Conservation (phyloP, 192 early-diverging fungal species). For the Podila epigama region DNA sequence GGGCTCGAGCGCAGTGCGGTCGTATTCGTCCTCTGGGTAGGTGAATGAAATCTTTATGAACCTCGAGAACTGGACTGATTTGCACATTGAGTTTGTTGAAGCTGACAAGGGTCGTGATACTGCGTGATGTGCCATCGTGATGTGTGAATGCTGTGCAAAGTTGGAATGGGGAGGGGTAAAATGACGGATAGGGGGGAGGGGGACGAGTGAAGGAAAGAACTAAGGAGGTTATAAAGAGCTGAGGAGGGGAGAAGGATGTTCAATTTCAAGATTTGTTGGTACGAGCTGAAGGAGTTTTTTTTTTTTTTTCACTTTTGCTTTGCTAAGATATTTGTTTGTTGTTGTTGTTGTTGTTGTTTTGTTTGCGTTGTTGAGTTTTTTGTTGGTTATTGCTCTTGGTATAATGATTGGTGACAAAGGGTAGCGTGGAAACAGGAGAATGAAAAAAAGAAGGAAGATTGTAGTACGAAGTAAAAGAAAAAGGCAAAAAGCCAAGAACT, state of each 20-base stretch:
- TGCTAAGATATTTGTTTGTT: background rate
- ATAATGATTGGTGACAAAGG: background rate
- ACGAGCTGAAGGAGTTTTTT: background rate
- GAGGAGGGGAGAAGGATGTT: too few relatives aligned
- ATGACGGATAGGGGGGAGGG: background rate
- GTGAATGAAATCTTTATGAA: slow-evolving; percentile 50
- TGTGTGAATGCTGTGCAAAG: background rate
- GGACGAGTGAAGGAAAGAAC: background rate
- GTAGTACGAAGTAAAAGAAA: background rate
- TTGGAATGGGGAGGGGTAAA: background rate
- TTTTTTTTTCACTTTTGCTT: too few relatives aligned
- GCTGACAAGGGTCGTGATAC: slow-evolving; percentile 7
- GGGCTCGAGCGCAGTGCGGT: slow-evolving; percentile 47
- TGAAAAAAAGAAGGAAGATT: background rate
- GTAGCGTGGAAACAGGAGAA: background rate
- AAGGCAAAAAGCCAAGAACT: background rate
- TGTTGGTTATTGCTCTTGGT: background rate
- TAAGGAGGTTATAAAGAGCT: too few relatives aligned
- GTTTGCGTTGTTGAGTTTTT: background rate
- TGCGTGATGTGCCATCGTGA: slow-evolving; percentile 10
- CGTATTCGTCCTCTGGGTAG: slow-evolving; percentile 51
- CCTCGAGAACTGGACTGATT: slow-evolving; percentile 52
- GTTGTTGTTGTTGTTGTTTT: slow-evolving; percentile 3
- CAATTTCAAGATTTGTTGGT: too few relatives aligned
- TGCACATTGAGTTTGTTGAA: slow-evolving; percentile 10